Evolutionary conservation across 2,329 filamentous ascomycete species (phyloP).

Genomic region (Bisporella sp.): DNA sequence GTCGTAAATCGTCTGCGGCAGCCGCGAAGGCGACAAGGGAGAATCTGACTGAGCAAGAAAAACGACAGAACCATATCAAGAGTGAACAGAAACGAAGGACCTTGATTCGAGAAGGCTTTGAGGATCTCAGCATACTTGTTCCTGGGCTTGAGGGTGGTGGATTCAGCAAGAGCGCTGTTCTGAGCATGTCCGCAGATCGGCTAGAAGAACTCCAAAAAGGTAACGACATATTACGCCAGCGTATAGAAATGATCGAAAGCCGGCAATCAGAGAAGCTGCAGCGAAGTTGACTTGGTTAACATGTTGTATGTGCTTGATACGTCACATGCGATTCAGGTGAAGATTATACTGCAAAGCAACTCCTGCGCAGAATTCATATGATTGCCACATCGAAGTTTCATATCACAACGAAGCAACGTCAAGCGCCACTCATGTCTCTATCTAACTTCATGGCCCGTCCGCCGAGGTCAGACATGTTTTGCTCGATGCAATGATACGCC

Average conservation of each 20-base stretch:
- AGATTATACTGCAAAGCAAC: too few species aligned
- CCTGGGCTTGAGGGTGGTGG: conserved; percentile 67
- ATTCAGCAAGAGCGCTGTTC: conserved; percentile 76
- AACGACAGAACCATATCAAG: conserved; percentile 77
- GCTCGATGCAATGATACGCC: too few species aligned
- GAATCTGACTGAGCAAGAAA: conserved; percentile 70
- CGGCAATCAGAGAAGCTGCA: not conserved
- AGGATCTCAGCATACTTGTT: conserved; percentile 70
- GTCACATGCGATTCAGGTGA: too few species aligned
- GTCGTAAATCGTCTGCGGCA: conserved; percentile 40
- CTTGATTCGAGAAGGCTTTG: conserved; percentile 73
- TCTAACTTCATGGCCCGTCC: too few species aligned
- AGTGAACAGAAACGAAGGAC: conserved; percentile 84
- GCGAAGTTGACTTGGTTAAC: too few species aligned
- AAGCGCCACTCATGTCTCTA: too few species aligned
- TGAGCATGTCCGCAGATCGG: conserved; percentile 71
- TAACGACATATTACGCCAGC: conserved; percentile 49
- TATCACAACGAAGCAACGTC: too few species aligned
- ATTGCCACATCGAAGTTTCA: too few species aligned
- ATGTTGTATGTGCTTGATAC: too few species aligned
- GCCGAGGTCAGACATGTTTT: too few species aligned
- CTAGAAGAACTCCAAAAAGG: conserved; percentile 65
- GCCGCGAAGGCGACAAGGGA: conserved; percentile 44
- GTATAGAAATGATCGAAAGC: not conserved
- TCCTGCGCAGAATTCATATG: too few species aligned